These are phyloP conservation scores for Mycena amicta DNA, from an alignment of 768 basidiomycete genomes.

Conservation along the genomic window DNA sequence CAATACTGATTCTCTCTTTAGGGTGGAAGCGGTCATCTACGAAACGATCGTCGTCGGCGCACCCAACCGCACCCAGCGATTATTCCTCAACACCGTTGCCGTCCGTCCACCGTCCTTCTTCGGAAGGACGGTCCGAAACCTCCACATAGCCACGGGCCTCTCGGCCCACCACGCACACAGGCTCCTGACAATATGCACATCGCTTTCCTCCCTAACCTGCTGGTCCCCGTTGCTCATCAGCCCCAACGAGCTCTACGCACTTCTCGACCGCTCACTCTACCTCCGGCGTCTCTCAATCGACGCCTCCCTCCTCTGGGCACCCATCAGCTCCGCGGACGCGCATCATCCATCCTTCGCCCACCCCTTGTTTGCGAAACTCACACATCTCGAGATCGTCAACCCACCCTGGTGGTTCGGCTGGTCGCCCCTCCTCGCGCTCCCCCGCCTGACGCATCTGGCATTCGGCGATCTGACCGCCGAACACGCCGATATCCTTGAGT, in stretches of 20 bases:
- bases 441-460: conserved; percentile 35
- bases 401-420: conserved; percentile 30
- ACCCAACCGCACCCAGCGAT: neutral
- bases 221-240: neutral
- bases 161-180: neutral
- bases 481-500: conserved; percentile 17
- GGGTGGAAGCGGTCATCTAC: conserved; percentile 1
- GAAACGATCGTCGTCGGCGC: neutral
- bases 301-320: neutral
- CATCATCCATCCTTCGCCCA: neutral
- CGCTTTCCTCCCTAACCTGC: neutral
- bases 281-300: neutral
- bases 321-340: neutral
- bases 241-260: neutral
- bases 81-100: neutral
- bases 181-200: neutral
- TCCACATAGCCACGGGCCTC: neutral
- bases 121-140: neutral
- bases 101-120: neutral
- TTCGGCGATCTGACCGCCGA: conserved; percentile 29
- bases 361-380: conserved; percentile 19
- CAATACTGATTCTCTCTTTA: neutral
- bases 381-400: conserved; percentile 34
- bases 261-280: neutral
- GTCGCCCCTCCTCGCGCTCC: conserved; percentile 28